Evolutionary conservation across 768 basidiomycete genomes (phyloP), one percentile per base, ranked within the genome.

Genomic region (Hericium alpestre): DNA sequence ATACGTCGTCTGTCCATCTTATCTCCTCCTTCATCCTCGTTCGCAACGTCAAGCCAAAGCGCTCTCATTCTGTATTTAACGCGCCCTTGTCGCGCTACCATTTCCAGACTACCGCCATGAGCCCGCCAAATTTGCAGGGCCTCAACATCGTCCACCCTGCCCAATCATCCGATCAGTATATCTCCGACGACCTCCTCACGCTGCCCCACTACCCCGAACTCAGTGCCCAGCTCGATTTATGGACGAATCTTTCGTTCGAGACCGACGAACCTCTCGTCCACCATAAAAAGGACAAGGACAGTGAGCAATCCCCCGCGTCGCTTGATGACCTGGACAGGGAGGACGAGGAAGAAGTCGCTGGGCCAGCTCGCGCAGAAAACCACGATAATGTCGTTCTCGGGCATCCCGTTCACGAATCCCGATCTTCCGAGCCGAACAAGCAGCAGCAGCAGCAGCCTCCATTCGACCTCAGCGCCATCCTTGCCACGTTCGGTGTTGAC

Each of bases 161-260:
- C n/a, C 66, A 70, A 16, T 63, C 75, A 15, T 63, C 72, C 5
- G 74, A 78, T 61, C 65, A 67, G 0, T 70, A 68, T 16, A 55
- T 66, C 43, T 61, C 69, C 27, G 79, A 81, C 66, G 83, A 87
- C 58, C 74, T 88, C 23, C 78, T 89, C 59, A 71, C 80, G 0
- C 74, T 81, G 0, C 79, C 80, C 23, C 73, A 83, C 0, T 87
- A 82, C 66, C 84, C 86, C 11, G 90, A 92, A 71, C 76, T 91
- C 55, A 76, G 77, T 18, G 83, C 87, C 0, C 87, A 88, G 67
- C 82, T 90, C 54, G 84, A 86, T 68, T 74, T 93, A 55, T 93
- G 91, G 91, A 86, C 87, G 13, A 84, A 88, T 69, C 76, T 92
- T 56, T 71, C 82, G 8, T 93, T 93, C 66, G 83, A 90, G 58